These are phyloP conservation scores for Moricandia moricandioides DNA, from an alignment of 345 rosid species.

Conservation along the genomic window DNA sequence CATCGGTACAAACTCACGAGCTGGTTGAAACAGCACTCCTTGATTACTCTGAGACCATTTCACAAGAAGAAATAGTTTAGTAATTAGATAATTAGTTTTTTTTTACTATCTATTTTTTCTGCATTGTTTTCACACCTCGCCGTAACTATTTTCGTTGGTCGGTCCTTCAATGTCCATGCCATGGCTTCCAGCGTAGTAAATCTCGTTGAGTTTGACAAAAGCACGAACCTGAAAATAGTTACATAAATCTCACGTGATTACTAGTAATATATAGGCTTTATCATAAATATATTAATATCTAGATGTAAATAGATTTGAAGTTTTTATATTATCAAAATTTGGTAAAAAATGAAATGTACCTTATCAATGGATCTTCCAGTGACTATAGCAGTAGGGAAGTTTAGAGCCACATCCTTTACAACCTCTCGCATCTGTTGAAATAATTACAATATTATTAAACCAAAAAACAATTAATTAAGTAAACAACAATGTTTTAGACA, in stretches of 20 bases:
- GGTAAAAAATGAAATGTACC: slow-evolving; percentile 48
- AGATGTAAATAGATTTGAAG: no score
- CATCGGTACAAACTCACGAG: slow-evolving; percentile 80
- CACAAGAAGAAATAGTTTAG: neutral
- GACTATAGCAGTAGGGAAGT: slow-evolving; percentile 93
- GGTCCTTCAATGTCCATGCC: slow-evolving; percentile 99
- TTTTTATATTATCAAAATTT: no score
- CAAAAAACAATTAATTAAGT: neutral
- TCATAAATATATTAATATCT: neutral
- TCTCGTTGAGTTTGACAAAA: slow-evolving; percentile 72
- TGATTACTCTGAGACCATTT: slow-evolving; percentile 42
- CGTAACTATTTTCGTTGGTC: slow-evolving; percentile 42
- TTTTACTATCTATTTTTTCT: neutral
- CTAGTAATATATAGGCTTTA: neutral
- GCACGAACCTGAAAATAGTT: slow-evolving; percentile 58
- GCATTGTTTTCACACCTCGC: slow-evolving; percentile 35
- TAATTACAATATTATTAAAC: neutral
- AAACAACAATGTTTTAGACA: neutral
- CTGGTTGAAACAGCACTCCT: slow-evolving; percentile 72
- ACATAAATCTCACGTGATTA: neutral
- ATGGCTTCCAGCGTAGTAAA: slow-evolving; percentile 96
- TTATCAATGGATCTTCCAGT: slow-evolving; percentile 92
- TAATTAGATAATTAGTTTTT: neutral
- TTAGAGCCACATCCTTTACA: slow-evolving; percentile 60
- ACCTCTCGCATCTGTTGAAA: slow-evolving; percentile 70